Evolutionary conservation across 352 stramenopile genomes (phyloP).

Genomic region (Pythium sukuiense): DNA sequence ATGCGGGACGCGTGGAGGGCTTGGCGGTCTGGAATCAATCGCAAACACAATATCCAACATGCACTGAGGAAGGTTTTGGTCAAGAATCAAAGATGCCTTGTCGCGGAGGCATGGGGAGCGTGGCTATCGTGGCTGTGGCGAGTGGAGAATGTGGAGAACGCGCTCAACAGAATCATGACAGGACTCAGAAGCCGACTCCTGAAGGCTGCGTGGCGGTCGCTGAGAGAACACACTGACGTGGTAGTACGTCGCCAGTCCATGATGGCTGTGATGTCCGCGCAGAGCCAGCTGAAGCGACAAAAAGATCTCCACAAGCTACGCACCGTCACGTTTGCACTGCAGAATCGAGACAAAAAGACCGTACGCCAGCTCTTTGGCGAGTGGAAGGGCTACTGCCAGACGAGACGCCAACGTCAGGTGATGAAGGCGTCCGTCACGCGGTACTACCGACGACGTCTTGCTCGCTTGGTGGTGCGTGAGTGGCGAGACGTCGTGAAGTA

Average conservation of each 20-base stretch:
- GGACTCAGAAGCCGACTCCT: neutral
- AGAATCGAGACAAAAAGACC: slow-evolving; percentile 22
- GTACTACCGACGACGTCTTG: slow-evolving; percentile 18
- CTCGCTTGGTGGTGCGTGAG: neutral
- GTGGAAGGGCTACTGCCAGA: slow-evolving; percentile 27
- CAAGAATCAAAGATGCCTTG: neutral
- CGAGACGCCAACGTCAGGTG: slow-evolving; percentile 11
- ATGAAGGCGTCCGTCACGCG: slow-evolving; percentile 7
- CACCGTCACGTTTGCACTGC: slow-evolving; percentile 29
- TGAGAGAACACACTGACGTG: slow-evolving; percentile 21
- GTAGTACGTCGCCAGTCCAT: slow-evolving; percentile 37
- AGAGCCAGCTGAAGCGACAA: slow-evolving; percentile 36
- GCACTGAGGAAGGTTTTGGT: neutral
- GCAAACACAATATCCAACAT: too few relatives aligned
- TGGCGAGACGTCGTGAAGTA: slow-evolving; percentile 4
- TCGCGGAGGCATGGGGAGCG: slow-evolving; percentile 1
- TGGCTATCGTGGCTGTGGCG: neutral
- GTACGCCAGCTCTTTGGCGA: slow-evolving; percentile 20
- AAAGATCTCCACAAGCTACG: slow-evolving; percentile 32
- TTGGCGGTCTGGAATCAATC: neutral
- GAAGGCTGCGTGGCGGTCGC: slow-evolving; percentile 18
- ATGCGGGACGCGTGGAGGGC: neutral
- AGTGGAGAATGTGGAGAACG: neutral
- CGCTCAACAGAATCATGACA: neutral
- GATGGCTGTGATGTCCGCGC: slow-evolving; percentile 30